phyloP scores from a whole-genome alignment of 768 basidiomycete genomes.

The Kwoniella newhampshirensis region DNA sequence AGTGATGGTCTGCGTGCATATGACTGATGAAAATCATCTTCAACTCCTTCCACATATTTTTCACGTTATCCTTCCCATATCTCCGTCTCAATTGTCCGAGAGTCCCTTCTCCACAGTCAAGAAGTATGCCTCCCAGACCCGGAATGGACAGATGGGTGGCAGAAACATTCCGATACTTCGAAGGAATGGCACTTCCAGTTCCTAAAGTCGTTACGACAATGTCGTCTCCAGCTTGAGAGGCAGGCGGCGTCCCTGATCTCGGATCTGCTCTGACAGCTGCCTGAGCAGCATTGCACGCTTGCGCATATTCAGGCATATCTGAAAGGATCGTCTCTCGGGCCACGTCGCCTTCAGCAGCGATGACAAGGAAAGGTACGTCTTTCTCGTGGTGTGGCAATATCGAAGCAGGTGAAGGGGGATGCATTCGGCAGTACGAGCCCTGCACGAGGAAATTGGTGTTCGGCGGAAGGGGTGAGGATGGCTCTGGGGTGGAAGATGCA shows the following conservation, averaged over 20 bases:
- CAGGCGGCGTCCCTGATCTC: not conserved
- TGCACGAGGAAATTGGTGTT: conserved; percentile 57
- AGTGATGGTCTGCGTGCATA: conserved; percentile 88
- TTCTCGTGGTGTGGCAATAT: conserved; percentile 23
- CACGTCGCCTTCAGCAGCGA: conserved; percentile 27
- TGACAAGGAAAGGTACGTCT: conserved; percentile 26
- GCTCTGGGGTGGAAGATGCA: conserved; percentile 52
- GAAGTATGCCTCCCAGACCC: conserved; percentile 67
- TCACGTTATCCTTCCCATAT: conserved; percentile 59
- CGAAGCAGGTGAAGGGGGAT: conserved; percentile 25
- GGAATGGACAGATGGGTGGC: conserved; percentile 77
- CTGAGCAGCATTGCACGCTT: conserved; percentile 53
- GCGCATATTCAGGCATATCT: conserved; percentile 53
- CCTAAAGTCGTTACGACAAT: conserved; percentile 76
- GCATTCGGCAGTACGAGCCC: conserved; percentile 34
- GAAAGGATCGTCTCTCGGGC: conserved; percentile 54
- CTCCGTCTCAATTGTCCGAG: conserved; percentile 81
- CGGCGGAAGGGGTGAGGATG: conserved; percentile 58
- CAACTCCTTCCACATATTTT: conserved; percentile 62
- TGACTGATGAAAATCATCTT: conserved; percentile 85
- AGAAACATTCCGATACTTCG: conserved; percentile 78
- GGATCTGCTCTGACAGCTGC: conserved; percentile 35
- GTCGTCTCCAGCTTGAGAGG: conserved; percentile 58
- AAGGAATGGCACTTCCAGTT: conserved; percentile 82
- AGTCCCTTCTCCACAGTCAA: conserved; percentile 90